Conservation (phyloP, 176 grass and related monocot species). For the Stipa capillata region DNA sequence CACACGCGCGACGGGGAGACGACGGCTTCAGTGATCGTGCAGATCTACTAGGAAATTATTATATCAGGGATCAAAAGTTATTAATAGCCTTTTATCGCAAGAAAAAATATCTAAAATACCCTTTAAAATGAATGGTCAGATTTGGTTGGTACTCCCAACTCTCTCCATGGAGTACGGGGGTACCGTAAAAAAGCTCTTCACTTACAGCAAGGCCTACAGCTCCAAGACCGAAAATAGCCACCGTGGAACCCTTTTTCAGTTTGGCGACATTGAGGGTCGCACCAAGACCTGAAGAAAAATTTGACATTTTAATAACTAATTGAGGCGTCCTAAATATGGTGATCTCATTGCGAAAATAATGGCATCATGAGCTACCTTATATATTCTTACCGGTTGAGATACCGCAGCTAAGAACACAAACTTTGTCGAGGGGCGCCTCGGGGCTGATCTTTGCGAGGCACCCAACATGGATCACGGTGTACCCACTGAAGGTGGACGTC, state of each 20-base stretch:
- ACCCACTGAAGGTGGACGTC: conserved; percentile 82
- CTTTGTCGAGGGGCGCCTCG: conserved; percentile 59
- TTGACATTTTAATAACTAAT: neutral
- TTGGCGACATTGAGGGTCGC: conserved; percentile 79
- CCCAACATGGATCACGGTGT: conserved; percentile 70
- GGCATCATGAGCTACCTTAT: neutral
- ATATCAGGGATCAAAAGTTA: too few species aligned
- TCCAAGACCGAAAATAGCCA: conserved; percentile 81
- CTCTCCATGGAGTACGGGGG: too few species aligned
- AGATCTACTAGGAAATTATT: too few species aligned
- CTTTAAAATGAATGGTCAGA: too few species aligned
- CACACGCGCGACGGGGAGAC: too few species aligned
- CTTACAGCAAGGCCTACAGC: conserved; percentile 86
- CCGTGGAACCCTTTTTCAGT: conserved; percentile 42
- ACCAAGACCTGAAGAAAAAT: conserved; percentile 41
- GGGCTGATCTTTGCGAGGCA: conserved; percentile 74
- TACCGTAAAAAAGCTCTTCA: too few species aligned
- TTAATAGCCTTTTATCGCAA: too few species aligned
- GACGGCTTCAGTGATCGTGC: too few species aligned
- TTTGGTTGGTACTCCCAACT: too few species aligned
- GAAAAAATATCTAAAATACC: too few species aligned
- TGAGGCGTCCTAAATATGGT: neutral
- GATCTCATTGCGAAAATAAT: neutral
- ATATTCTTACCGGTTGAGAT: conserved; percentile 53
- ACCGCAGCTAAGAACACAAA: conserved; percentile 71